Evolutionary conservation across 108 stramenopile species (phyloP).

Genomic region (Mediolabrus comicus): DNA sequence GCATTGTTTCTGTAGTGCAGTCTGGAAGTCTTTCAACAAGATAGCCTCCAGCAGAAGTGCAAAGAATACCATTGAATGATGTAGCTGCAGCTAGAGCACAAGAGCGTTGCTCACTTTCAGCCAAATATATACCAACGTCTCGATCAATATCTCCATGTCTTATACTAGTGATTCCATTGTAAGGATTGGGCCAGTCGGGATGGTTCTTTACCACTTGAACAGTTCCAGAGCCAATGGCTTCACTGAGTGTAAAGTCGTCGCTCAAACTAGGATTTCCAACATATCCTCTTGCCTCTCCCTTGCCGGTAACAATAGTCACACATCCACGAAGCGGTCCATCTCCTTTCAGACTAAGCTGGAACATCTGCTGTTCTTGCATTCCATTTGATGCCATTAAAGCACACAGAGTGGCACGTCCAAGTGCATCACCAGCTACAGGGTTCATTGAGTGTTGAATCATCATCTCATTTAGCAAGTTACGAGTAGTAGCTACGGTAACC

Average conservation of each 20-base stretch:
- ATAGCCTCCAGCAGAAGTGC: constrained; percentile 86
- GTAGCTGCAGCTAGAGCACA: constrained; percentile 84
- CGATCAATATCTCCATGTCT: constrained; percentile 81
- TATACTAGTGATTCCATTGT: constrained; percentile 86
- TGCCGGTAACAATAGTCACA: constrained; percentile 67
- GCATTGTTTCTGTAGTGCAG: constrained; percentile 54
- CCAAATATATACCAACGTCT: constrained; percentile 84
- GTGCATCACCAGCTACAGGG: constrained; percentile 65
- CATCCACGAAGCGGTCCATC: constrained; percentile 81
- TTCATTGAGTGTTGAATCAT: constrained; percentile 80
- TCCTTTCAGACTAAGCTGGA: constrained; percentile 77
- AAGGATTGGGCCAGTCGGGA: constrained; percentile 85
- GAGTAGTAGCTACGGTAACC: constrained; percentile 76
- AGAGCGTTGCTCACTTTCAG: constrained; percentile 85
- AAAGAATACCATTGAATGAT: constrained; percentile 72
- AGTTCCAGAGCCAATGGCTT: constrained; percentile 76
- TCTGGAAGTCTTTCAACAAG: constrained; percentile 83
- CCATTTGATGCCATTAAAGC: constrained; percentile 73
- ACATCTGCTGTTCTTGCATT: constrained; percentile 83
- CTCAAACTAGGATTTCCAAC: constrained; percentile 76
- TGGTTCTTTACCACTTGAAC: constrained; percentile 90
- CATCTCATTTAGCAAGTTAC: constrained; percentile 83
- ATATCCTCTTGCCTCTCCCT: constrained; percentile 71
- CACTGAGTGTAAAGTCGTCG: constrained; percentile 54
- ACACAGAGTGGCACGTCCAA: constrained; percentile 71